Base-by-base conservation (phyloP, 2,329 filamentous ascomycete genomes). In the Ophiocordyceps sinensis region DNA sequence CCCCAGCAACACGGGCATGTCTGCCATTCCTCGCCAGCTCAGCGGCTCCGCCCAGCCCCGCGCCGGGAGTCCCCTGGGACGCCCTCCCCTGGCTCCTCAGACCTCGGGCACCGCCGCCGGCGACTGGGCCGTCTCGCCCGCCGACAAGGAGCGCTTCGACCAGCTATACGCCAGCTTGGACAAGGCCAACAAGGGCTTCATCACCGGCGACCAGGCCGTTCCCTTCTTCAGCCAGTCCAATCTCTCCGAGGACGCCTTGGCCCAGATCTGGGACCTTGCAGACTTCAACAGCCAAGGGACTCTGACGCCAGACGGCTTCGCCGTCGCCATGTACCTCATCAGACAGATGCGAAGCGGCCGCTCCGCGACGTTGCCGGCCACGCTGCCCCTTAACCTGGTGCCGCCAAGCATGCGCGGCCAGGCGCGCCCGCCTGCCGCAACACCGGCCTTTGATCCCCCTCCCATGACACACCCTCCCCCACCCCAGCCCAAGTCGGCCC, bases 251-350 rank as follows among this genome's bases (percentile, higher is more conserved):
- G 89, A 95, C 53, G 77, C 77, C 10, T 68, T 98, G 41, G 91
- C 91, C 28, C 85, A 93, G 52, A 94, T 98, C 47, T 98, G 91
- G 91, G 91, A 98, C 58, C 75, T 98, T 28, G 82, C 91, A 13
- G 91, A 98, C 61, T 86, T 95, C 61, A 86, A 85, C 54, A 91
- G 86, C 8, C 83, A 88, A 50, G 91, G 91, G 11, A 80, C 82
- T 43, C 67, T 98, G 43, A 87, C 74, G 37, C 78, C 77, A 51
- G 91, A 98, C 50, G 88, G 94, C 52, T 98, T 98, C 56, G 87
- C 91, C 0, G 87, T 98, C 37, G 89, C 91, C 41, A 95, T 98
- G 88, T 93, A 93, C 57, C 70, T 98, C 39, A 95, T 98, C 52
- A 77, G 88, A 45, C 85, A 94, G 58, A 88, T 95, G 58, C 75